phyloP scores from a whole-genome alignment of 202 grass and related monocot species.

The Miscanthus sacchariflorus region DNA sequence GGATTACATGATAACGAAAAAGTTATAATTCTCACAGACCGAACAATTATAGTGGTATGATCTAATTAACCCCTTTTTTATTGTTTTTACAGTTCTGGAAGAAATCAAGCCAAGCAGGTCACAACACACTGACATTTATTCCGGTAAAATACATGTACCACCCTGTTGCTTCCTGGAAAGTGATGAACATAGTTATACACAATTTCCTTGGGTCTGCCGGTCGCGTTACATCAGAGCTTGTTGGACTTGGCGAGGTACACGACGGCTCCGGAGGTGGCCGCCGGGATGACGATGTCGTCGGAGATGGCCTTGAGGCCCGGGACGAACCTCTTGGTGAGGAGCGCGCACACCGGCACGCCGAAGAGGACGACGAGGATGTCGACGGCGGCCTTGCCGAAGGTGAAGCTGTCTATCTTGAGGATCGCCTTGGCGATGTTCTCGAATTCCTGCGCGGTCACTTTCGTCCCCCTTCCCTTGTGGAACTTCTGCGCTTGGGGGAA shows the following conservation, averaged over 20 bases:
- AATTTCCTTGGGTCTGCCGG: too few species aligned
- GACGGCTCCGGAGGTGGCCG: conserved; percentile 65
- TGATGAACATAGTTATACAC: too few species aligned
- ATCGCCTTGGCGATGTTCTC: conserved; percentile 8
- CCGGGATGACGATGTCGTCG: conserved; percentile 77
- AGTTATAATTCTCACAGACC: too few species aligned
- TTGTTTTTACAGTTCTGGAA: background rate
- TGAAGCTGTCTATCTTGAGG: conserved; percentile 50
- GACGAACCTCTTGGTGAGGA: conserved; percentile 61
- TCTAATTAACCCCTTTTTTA: background rate
- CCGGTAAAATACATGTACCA: background rate
- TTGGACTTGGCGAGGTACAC: conserved; percentile 59
- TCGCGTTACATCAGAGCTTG: conserved; percentile 54
- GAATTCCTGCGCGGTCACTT: conserved; percentile 32
- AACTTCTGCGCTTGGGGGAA: background rate
- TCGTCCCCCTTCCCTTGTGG: background rate
- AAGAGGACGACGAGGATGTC: conserved; percentile 57
- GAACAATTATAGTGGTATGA: too few species aligned
- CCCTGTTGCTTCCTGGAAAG: background rate
- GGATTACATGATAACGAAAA: too few species aligned
- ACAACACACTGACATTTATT: background rate
- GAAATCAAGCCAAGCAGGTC: background rate
- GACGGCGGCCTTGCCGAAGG: conserved; percentile 46
- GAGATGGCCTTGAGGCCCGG: conserved; percentile 63
- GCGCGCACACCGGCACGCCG: conserved; percentile 56